Evolutionary conservation across 2,329 filamentous ascomycete genomes (phyloP).

Genomic region (Dactylonectria estremocensis): DNA sequence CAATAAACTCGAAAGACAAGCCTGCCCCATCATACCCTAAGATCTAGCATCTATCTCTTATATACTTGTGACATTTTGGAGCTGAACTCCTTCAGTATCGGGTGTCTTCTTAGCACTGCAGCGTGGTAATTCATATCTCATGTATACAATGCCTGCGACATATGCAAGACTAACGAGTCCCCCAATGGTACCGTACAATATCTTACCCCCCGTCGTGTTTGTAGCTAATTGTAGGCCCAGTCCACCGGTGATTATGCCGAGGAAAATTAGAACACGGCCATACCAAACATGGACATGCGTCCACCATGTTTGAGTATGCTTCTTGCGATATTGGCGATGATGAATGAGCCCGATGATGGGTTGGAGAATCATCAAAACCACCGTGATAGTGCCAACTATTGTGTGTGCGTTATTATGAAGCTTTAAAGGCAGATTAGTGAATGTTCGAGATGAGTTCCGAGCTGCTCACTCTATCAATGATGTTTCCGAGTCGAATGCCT

Average conservation of each 20-base stretch:
- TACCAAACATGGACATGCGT: constrained; percentile 18
- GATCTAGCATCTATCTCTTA: background rate
- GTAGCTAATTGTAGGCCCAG: constrained; percentile 2
- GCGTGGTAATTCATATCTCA: background rate
- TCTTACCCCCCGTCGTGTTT: constrained; percentile 2
- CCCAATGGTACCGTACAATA: constrained; percentile 3
- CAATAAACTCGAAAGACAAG: too few species aligned
- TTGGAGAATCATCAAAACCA: constrained; percentile 13
- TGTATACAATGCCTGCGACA: background rate
- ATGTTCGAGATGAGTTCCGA: background rate
- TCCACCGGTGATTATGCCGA: constrained; percentile 13
- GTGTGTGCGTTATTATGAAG: constrained; percentile 10
- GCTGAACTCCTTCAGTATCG: background rate
- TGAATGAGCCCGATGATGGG: constrained; percentile 10
- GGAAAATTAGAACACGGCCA: constrained; percentile 3
- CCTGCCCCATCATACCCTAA: too few species aligned
- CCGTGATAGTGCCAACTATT: constrained; percentile 2
- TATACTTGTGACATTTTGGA: background rate
- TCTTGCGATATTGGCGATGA: constrained; percentile 11
- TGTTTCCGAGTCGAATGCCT: constrained; percentile 8
- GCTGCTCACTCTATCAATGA: background rate
- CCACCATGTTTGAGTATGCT: background rate
- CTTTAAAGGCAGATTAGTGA: background rate
- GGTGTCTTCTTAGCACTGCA: background rate
- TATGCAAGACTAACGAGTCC: constrained; percentile 4